Conservation (phyloP, 2,329 filamentous ascomycete species). For the Colletotrichum sp. region DNA sequence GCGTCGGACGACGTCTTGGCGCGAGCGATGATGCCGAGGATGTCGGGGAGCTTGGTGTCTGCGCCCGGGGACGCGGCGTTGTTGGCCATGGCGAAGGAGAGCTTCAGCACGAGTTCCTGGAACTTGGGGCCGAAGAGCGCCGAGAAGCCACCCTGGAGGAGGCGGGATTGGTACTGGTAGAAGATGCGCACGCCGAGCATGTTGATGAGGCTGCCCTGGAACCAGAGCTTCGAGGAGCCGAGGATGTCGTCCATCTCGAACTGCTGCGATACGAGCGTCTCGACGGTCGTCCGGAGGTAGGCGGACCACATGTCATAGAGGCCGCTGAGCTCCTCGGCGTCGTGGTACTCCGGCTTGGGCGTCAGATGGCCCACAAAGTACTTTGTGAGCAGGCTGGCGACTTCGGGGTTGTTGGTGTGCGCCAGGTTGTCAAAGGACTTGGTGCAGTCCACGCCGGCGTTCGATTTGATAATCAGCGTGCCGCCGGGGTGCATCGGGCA, state of each 20-base stretch:
- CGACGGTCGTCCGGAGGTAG: slow-evolving; percentile 53
- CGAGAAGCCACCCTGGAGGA: slow-evolving; percentile 55
- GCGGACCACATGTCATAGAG: slow-evolving; percentile 56
- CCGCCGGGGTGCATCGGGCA: slow-evolving; percentile 58
- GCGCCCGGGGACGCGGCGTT: slow-evolving; percentile 35
- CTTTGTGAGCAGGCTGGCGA: slow-evolving; percentile 56
- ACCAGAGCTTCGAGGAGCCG: slow-evolving; percentile 50
- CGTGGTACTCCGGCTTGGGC: slow-evolving; percentile 50
- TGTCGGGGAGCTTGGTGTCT: slow-evolving; percentile 46
- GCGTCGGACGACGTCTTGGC: slow-evolving; percentile 52
- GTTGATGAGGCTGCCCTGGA: slow-evolving; percentile 50
- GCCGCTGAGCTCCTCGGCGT: slow-evolving; percentile 44
- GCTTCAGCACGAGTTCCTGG: slow-evolving; percentile 57
- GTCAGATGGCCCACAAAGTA: slow-evolving; percentile 59
- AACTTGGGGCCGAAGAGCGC: slow-evolving; percentile 56
- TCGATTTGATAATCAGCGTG: slow-evolving; percentile 58
- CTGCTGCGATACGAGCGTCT: slow-evolving; percentile 57
- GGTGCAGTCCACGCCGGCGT: slow-evolving; percentile 58
- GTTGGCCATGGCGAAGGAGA: slow-evolving; percentile 55
- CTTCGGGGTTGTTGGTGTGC: slow-evolving; percentile 60
- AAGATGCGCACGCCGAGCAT: slow-evolving; percentile 56
- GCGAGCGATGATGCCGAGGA: slow-evolving; percentile 45
- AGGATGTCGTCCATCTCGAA: slow-evolving; percentile 59
- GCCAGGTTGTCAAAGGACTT: slow-evolving; percentile 59
- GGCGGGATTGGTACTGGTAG: slow-evolving; percentile 56